Base-by-base conservation (phyloP, 1,284 basidiomycete genomes). In the Rhodotorula sp. region DNA sequence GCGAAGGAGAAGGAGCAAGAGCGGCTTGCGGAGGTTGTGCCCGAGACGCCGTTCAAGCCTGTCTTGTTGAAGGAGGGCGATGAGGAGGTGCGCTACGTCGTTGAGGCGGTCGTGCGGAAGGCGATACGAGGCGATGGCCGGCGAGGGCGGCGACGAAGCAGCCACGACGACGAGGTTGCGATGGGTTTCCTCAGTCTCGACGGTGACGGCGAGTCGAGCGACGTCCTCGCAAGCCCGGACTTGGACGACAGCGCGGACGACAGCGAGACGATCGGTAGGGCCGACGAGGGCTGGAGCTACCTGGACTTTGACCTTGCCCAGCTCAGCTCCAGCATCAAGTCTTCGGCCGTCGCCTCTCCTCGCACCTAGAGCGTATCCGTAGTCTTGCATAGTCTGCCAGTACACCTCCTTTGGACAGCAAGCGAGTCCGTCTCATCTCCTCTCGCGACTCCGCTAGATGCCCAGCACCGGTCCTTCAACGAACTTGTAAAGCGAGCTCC, bases 51-150 rank as follows among this genome's bases (percentile, higher is more conserved):
- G 62, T 60, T 30, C 58, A 55, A 55, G 46, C 64, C 58, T 3
- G 34, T 30, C 46, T n/a, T 59, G n/a, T 46, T 52, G 24, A 40
- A 37, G 26, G 58, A 47, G 8, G 59, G 63, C 46, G 64, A 57
- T 59, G 55, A 37, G 34, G 69, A 74, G 48, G 64, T 56, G 20
- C 55, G 70, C 24, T 74, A 61, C 30, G 72, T 74, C 15, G 63
- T 74, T 34, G 72, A 74, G 59, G 72, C 67, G n/a, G 28, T 67
- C 11, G 72, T 74, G 13, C 37, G 34, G 22, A 74, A 72, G 48
- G 46, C 50, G 48, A 50, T 31, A 11, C 18, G 16, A 11, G 31
- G 40, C 22, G 26, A 7, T 22, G n/a, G 15, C 13, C 26, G 22
- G 15, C 11, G 28, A 18, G 18, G n/a, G 20, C 11, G 10, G 53